These are phyloP conservation scores for Fraxinus quadrangulata DNA, from an alignment of 257 asterid genomes.

Conservation along the genomic window DNA sequence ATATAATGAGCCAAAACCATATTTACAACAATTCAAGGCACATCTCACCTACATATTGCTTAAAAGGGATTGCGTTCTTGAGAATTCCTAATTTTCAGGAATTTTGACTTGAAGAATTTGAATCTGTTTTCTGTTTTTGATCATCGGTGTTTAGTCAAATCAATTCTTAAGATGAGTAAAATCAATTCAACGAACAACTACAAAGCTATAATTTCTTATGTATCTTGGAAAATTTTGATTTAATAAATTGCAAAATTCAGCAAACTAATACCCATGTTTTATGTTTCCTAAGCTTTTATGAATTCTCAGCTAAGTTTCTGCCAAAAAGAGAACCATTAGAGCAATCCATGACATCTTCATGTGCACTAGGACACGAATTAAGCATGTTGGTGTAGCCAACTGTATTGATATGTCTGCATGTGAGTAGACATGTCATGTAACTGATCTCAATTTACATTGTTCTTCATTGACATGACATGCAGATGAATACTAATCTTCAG, in stretches of 20 bases:
- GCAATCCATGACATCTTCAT: background rate
- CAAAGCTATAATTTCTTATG: background rate
- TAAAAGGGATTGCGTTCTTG: background rate
- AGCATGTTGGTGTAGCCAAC: background rate
- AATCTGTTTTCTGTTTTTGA: background rate
- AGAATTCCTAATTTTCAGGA: background rate
- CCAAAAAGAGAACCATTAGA: background rate
- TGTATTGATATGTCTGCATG: background rate
- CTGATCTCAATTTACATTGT: background rate
- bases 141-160: background rate
- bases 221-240: background rate
- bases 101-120: background rate
- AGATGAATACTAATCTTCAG: background rate
- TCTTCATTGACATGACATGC: background rate
- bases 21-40: background rate
- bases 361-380: background rate
- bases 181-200: background rate
- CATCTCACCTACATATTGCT: background rate
- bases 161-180: background rate
- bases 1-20: background rate
- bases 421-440: background rate
- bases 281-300: background rate
- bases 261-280: background rate
- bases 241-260: too few species aligned
- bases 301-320: background rate